phyloP scores from a whole-genome alignment of 495 filamentous ascomycete species.

The Annulohypoxylon nitens region DNA sequence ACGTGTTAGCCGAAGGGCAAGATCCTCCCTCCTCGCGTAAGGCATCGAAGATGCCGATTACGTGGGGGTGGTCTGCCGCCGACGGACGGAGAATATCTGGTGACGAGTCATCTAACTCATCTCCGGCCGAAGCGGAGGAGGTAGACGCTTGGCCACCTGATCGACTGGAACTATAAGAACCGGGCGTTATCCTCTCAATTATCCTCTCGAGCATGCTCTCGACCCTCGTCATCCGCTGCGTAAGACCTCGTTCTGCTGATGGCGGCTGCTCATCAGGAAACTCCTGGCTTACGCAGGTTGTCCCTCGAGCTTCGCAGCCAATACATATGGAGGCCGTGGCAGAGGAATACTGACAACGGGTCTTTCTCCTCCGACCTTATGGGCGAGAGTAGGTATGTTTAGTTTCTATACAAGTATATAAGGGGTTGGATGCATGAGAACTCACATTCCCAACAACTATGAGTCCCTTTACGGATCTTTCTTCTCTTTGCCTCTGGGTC shows the following conservation, averaged over 20 bases:
- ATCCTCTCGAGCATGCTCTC: constrained; percentile 62
- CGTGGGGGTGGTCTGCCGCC: constrained; percentile 27
- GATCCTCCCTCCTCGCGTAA: constrained; percentile 44
- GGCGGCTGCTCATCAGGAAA: constrained; percentile 57
- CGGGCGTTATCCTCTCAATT: constrained; percentile 56
- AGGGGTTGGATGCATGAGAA: constrained; percentile 14
- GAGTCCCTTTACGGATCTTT: constrained; percentile 67
- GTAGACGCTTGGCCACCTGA: constrained; percentile 39
- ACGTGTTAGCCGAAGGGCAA: constrained; percentile 7
- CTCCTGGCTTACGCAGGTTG: constrained; percentile 65
- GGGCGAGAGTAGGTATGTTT: neutral
- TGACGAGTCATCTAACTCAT: constrained; percentile 46
- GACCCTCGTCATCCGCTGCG: constrained; percentile 61
- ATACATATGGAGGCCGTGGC: constrained; percentile 56
- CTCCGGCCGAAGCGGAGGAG: constrained; percentile 52
- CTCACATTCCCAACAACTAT: constrained; percentile 70
- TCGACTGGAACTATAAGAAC: constrained; percentile 48
- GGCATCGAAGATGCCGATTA: constrained; percentile 41
- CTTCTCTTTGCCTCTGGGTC: constrained; percentile 52
- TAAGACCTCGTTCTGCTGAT: constrained; percentile 54
- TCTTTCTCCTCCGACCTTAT: constrained; percentile 62
- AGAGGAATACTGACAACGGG: constrained; percentile 59
- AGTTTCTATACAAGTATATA: constrained; percentile 14
- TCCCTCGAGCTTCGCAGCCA: constrained; percentile 62
- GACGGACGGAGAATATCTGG: constrained; percentile 40